A percentile compares a stretch with the other conserved stretches of the same genome.
phyloP scores from a whole-genome alignment of 2,329 filamentous ascomycete species.

The Ophiostoma australiae region DNA sequence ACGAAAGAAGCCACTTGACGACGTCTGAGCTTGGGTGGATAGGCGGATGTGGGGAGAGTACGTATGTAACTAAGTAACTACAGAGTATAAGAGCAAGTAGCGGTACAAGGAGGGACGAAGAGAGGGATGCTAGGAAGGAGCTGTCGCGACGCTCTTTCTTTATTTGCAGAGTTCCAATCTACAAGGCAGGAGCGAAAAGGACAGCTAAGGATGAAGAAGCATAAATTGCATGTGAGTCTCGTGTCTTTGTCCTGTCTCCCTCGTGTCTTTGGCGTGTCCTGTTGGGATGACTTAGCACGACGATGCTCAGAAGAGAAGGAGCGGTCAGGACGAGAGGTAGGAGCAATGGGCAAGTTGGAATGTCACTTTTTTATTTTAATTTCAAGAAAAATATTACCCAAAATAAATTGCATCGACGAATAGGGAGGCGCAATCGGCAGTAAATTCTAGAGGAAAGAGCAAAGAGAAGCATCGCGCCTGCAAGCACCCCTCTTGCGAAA shows the following conservation, averaged over 20 bases:
- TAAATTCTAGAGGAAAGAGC: background rate
- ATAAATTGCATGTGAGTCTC: background rate
- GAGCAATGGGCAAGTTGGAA: constrained; percentile 1
- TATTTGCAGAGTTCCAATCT: background rate
- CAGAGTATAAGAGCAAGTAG: too few relatives aligned
- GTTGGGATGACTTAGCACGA: background rate
- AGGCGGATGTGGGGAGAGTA: background rate
- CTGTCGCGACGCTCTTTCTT: background rate
- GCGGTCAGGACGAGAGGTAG: constrained; percentile 18
- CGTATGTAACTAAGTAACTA: background rate
- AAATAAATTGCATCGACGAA: background rate
- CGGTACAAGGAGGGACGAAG: too few relatives aligned
- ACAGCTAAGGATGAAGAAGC: background rate
- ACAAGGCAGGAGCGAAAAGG: background rate
- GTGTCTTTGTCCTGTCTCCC: background rate
- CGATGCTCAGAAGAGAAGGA: constrained; percentile 16
- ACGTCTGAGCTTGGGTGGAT: constrained; percentile 11
- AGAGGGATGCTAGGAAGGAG: background rate
- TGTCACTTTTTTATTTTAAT: background rate
- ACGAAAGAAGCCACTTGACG: background rate
- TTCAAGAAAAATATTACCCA: background rate
- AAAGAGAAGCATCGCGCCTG: background rate
- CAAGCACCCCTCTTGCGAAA: background rate
- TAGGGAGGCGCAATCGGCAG: constrained; percentile 3
- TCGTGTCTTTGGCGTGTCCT: background rate